A percentile compares a stretch with the other conserved stretches of the same genome.
phyloP scores from a whole-genome alignment of 495 filamentous ascomycete species.

The Hyaloscypha finlandica region DNA sequence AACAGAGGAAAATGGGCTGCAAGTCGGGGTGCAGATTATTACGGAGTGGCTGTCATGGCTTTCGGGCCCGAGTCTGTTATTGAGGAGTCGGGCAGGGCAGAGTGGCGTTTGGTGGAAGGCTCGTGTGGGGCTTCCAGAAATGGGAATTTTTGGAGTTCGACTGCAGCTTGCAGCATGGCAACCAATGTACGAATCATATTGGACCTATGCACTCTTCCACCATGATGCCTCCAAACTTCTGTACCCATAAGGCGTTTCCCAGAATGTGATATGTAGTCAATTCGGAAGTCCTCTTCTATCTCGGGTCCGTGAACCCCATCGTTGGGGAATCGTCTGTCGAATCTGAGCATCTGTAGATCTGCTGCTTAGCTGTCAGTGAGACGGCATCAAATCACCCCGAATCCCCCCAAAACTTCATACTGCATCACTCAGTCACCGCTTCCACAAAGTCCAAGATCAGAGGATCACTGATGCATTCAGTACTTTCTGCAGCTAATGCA shows the following conservation, averaged over 20 bases:
- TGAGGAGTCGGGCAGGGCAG: not conserved
- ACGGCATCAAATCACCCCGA: not conserved
- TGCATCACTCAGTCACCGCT: not conserved
- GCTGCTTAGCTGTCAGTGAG: not conserved
- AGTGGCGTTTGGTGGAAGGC: not conserved
- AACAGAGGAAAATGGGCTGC: not conserved
- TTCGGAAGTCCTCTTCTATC: not conserved
- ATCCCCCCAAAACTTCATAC: not conserved
- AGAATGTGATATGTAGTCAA: not conserved
- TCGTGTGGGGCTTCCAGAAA: not conserved
- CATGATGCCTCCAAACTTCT: not conserved
- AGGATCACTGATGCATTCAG: conserved; percentile 26
- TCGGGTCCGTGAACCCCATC: not conserved
- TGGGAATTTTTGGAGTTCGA: not conserved
- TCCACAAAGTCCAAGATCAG: conserved; percentile 20
- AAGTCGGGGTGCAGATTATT: not conserved
- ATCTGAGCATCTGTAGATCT: not conserved
- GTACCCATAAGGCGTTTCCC: not conserved
- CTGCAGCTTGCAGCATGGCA: not conserved
- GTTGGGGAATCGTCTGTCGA: not conserved
- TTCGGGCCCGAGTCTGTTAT: not conserved
- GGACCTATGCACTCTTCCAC: not conserved
- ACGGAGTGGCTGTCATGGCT: not conserved
- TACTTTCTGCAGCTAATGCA: conserved; percentile 31
- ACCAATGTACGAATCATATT: not conserved